Conservation (phyloP, 805 yeast species). For the Ogataea nakhonphanomensis region DNA sequence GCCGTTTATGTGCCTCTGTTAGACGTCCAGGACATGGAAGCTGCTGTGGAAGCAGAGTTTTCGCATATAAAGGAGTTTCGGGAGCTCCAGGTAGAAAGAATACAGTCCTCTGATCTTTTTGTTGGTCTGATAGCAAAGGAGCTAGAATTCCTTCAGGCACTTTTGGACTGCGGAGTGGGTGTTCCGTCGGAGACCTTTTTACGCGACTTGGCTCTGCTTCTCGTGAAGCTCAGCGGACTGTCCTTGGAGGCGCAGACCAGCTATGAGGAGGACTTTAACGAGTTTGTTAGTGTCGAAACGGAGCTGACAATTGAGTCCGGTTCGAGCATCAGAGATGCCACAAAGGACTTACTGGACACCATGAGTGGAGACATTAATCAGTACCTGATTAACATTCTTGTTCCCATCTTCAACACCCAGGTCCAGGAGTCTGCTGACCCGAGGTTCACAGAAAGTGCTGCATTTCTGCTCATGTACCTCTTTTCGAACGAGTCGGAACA, state of each 20-base stretch:
- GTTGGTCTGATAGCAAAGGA: conserved; percentile 27
- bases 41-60: conserved; percentile 10
- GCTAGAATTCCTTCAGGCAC: conserved; percentile 30
- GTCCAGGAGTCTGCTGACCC: conserved; percentile 20
- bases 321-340: conserved; percentile 53
- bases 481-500: conserved; percentile 38
- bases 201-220: conserved; percentile 24
- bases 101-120: conserved; percentile 22
- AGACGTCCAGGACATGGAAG: conserved; percentile 3
- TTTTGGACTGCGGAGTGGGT: conserved; percentile 21
- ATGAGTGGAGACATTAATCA: conserved; percentile 40
- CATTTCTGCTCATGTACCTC: conserved; percentile 39
- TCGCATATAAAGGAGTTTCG: conserved; percentile 22
- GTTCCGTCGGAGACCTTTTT: conserved; percentile 16
- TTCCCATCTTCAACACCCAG: conserved; percentile 14
- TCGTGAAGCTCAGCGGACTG: conserved; percentile 39
- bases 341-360: conserved; percentile 54
- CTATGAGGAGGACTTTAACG: conserved; percentile 62
- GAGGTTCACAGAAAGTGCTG: conserved; percentile 38
- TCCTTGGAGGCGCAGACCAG: conserved; percentile 42
- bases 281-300: conserved; percentile 68
- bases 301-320: conserved; percentile 54
- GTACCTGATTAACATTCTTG: conserved; percentile 21
- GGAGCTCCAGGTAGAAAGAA: conserved; percentile 21
- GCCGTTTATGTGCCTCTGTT: conserved; percentile 20